These are phyloP conservation scores for Grosmannia serpens DNA, from an alignment of 2,329 filamentous ascomycete species.

Conservation along the genomic window DNA sequence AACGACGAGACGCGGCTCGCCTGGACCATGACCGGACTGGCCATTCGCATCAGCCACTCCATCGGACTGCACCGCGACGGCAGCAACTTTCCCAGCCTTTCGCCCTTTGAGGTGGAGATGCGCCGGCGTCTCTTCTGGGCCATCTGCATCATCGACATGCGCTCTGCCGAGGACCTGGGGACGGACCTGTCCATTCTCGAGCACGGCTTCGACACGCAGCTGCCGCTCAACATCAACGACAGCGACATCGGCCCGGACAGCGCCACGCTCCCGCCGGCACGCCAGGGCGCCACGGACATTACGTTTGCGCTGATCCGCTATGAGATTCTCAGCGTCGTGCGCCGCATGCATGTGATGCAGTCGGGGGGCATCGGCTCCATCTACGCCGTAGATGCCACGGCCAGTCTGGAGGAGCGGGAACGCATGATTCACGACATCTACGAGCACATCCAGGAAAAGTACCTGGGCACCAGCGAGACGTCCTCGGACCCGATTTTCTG, in stretches of 20 bases:
- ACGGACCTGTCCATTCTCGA: conserved; percentile 32
- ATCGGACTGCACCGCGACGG: conserved; percentile 50
- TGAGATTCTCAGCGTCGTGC: conserved; percentile 28
- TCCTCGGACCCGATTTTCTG: conserved; percentile 34
- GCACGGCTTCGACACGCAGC: conserved; percentile 37
- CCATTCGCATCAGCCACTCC: conserved; percentile 46
- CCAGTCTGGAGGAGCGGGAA: conserved; percentile 31
- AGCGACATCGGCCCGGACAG: conserved; percentile 36
- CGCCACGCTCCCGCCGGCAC: conserved; percentile 31
- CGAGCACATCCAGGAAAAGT: conserved; percentile 37
- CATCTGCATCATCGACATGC: conserved; percentile 44
- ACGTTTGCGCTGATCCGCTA: conserved; percentile 31
- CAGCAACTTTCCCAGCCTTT: conserved; percentile 32
- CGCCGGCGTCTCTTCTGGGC: conserved; percentile 50
- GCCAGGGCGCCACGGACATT: conserved; percentile 42
- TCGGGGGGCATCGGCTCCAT: conserved; percentile 18
- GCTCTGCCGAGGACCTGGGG: conserved; percentile 36
- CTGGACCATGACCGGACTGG: conserved; percentile 48
- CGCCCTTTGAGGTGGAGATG: conserved; percentile 48
- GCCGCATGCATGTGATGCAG: conserved; percentile 25
- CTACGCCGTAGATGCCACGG: conserved; percentile 19
- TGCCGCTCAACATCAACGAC: conserved; percentile 49
- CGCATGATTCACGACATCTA: conserved; percentile 20
- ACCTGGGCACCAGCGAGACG: conserved; percentile 38
- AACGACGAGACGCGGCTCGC: conserved; percentile 43